Evolutionary conservation across 805 yeast species (phyloP), one percentile per base, ranked within the genome.

Genomic region (Ascoidea asiatica): DNA sequence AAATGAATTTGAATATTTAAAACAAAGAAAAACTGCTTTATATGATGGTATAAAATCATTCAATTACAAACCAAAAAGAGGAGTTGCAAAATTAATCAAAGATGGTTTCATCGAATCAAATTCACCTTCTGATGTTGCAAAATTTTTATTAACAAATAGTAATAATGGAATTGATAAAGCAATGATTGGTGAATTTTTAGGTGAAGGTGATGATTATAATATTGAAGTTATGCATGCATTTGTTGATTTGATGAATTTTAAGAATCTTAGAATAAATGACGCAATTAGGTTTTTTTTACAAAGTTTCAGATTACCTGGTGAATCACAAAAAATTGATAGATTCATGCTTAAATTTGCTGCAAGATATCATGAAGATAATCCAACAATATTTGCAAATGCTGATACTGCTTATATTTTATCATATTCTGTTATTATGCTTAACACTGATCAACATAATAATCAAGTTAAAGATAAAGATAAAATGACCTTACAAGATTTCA

Each of bases 331-430:
- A 57, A 90, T 92, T 58, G 98, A 92, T 67, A 73, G 99, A 53
- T 87, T 80, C 58, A 86, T 94, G 96, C 74, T 92, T 59, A 90
- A 92, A 57, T 94, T 94, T 67, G 98, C 98, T 4, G 95, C 87
- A 61, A 72, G 95, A 52, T 92, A 80, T 57, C 79, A 80, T 19
- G 79, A 83, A 51, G 96, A 90, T 49, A 92, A 92, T 57, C 95
- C 96, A 7, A 69, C 69, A n/a, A 71, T 80, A 0, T 90, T 90
- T 61, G 79, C 95, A 0, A 85, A 85, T 55, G 96, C 97, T 4
- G 97, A 88, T 56, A 79, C 96, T 0, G 95, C 95, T 0, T 92
- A 92, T 60, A 84, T 89, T 33, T 69, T 92, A 49, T 87, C 95
- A 1, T 90, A 87, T 63, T 89, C 97, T 3, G 86, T 87, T 3